Evolutionary conservation across 2,329 filamentous ascomycete genomes (phyloP), one percentile per base, ranked within the genome.

Genomic region (Fusarium dlaminii): DNA sequence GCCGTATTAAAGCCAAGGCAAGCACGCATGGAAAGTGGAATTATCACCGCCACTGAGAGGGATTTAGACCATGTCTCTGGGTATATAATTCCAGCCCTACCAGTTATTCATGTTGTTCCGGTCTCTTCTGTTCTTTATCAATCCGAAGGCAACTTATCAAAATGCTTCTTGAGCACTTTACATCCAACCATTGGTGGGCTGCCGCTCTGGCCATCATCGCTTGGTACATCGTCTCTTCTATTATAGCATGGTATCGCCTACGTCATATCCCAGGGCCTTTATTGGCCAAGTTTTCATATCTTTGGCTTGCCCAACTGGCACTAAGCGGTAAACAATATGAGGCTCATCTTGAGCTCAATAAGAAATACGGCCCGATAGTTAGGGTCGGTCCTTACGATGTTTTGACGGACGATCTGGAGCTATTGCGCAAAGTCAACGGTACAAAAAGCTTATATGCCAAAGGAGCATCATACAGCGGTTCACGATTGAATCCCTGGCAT

Each of bases 71-170:
- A 34, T 14, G 22, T 4, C 48, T 24, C 22, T 18, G 4, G 22
- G 12, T 20, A 51, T 8, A 51, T 51, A 15, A 14, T 15, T 15
- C 22, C 17, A 24, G 17, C 4, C 12, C 8, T 10, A 14, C 17
- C 3, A 20, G 10, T 18, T 14, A 11, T 24, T 5, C 8, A 24
- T 3, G 2, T 11, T 34, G 2, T 1, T 34, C 17, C 8, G 1
- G 1, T 24, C 17, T 34, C 12, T 14, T 11, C 15, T 14, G 6
- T 11, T 24, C 12, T 3, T 10, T 4, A 14, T 8, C 15, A 10
- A 8, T 4, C 48, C 15, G 0, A 10, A 13, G 1, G 5, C 29
- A 32, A 18, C 29, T 15, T 9, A 18, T 18, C 0, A 49, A 32
- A 5, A 51, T 51, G 48, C 8, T 51, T 13, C 29, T 51, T 18